Evolutionary conservation across 495 filamentous ascomycete genomes (phyloP), one percentile per base, ranked within the genome.

Genomic region (Penicillium chermesinum): DNA sequence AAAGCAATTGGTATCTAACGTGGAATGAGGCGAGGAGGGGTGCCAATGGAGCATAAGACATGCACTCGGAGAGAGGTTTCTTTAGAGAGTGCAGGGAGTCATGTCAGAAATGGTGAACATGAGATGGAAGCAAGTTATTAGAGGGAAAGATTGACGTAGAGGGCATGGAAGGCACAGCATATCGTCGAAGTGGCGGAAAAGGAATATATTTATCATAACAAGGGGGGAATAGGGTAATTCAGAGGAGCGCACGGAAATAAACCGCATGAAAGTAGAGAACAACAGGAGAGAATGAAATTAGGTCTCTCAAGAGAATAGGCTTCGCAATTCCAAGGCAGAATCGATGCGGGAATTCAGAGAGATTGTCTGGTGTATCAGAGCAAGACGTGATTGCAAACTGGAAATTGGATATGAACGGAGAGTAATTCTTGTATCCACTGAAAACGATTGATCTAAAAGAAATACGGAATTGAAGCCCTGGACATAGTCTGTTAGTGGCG

Each of bases 391-490:
- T 30, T 4, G 35, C 17, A 27, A 21, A 21, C n/a, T 17, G 18
- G 22, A 34, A 6, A 18, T 35, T 20, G 17, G 36, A 27, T 22
- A 32, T 21, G 35, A 30, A 7, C n/a, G n/a, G n/a, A n/a, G n/a
- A n/a, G 13, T 38, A 3, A 18, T 9, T 18, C 34, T 18, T 7
- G 19, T 17, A 14, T 13, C 7, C 13, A 27, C 22, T 10, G 10
- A 30, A 21, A 21, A 20, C n/a, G 17, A 42, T 36, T 15, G 22
- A 22, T 42, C 39, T 57, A 74, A 54, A 75, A 70, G 55, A 74
- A 74, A 47, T 73, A 75, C 17, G 72, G 72, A 53, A 75, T 73
- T 4, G 71, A 64, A 5, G 70, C 71, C 38, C 72, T 76, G 38
- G 7, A 45, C n/a, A 20, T 10, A 8, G 22, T 0, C 16, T 15